phyloP scores from a whole-genome alignment of 805 yeast genomes.

The Wickerhamiella alocasiicola region DNA sequence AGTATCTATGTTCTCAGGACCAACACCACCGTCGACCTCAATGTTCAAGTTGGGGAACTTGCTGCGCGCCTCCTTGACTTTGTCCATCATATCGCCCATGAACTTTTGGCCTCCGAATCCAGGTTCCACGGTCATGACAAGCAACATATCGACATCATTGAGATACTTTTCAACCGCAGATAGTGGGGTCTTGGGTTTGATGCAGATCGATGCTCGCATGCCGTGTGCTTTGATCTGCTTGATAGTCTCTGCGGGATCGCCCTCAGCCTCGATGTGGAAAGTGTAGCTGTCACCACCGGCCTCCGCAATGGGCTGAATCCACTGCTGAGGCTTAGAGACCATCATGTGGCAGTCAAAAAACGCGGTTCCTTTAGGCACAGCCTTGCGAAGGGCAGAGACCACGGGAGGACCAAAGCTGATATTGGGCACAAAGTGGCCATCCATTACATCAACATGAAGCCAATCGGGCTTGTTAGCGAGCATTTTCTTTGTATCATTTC shows the following conservation, averaged over 20 bases:
- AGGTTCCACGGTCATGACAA: conserved; percentile 97
- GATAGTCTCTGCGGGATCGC: conserved; percentile 55
- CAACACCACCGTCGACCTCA: conserved; percentile 95
- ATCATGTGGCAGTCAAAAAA: conserved; percentile 97
- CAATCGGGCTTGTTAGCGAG: conserved; percentile 80
- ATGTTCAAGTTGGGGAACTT: conserved; percentile 71
- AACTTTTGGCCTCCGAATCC: conserved; percentile 98
- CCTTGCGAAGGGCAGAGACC: conserved; percentile 61
- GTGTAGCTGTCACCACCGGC: conserved; percentile 96
- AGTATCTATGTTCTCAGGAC: conserved; percentile 65
- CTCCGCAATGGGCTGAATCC: conserved; percentile 85
- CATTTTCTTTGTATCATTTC: conserved; percentile 73
- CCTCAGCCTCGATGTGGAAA: conserved; percentile 88
- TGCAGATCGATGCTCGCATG: conserved; percentile 89
- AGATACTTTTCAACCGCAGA: conserved; percentile 68
- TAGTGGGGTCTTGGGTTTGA: conserved; percentile 86
- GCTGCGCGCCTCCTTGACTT: conserved; percentile 64
- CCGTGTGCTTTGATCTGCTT: conserved; percentile 64
- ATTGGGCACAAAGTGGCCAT: conserved; percentile 96
- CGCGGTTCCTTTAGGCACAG: conserved; percentile 54
- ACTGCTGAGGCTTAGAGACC: conserved; percentile 82
- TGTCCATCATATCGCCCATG: conserved; percentile 93
- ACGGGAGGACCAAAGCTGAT: conserved; percentile 89
- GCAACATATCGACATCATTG: conserved; percentile 78
- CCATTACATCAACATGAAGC: conserved; percentile 98